Evolutionary conservation across 2,329 filamentous ascomycete genomes (phyloP), one percentile per base, ranked within the genome.

Genomic region (Diaporthe longicolla): DNA sequence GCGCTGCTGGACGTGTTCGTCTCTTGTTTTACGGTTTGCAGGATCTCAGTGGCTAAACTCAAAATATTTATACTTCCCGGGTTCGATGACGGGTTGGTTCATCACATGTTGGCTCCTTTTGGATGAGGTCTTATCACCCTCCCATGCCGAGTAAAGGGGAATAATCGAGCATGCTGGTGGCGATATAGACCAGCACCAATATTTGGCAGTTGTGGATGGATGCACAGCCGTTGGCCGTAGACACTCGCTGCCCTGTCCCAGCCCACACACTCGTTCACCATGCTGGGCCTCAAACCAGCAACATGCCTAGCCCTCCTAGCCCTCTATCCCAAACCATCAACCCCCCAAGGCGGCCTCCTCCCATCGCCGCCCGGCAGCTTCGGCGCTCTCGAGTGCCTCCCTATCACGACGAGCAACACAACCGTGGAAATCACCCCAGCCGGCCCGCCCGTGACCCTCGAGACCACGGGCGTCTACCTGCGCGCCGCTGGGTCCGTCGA

Each of bases 391-490:
- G n/a, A 26, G 1, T 68, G 63, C 48, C 32, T 68, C 15, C 63
- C 63, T 4, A 21, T 21, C 4, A 21, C 63, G 21, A n/a, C 48
- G 29, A 54, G 48, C 63, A 68, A 68, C 48, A 5, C 48, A 0
- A 54, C 32, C n/a, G 48, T 68, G 0, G 48, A 26, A 3, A 54
- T 68, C 3, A 8, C 8, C n/a, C 63, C 63, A 70, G 58, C 75
- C 73, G 78, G 76, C 59, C 76, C 76, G 21, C 74, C 79, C 9
- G 76, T 76, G 1, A 72, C 79, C 45, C 79, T 82, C 71, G 79
- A 81, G 37, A 48, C 75, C 1, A 71, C 57, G 10, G 79, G 80
- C 29, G 77, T 80, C 48, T 82, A 82, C 72, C 76, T 81, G 37
- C 78, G 81, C n/a, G 80, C 48, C 2, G 15, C 76, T n/a, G 79